Base-by-base conservation (phyloP, 228 moss, liverwort and hornwort genomes). In the Sphagnum magellanicum region DNA sequence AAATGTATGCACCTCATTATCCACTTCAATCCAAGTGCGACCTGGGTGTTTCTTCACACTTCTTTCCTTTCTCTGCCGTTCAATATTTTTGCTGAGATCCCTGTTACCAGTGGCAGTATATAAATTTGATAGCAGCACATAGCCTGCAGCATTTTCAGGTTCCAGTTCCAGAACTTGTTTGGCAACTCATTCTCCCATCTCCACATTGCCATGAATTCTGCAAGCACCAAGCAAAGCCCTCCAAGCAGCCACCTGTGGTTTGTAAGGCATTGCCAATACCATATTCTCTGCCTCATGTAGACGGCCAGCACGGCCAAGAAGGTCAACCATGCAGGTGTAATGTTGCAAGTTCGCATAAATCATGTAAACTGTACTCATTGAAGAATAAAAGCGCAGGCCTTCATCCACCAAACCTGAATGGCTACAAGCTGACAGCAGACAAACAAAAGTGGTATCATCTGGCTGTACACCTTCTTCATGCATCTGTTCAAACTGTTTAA, bases 401-500 rank as follows among this genome's bases (percentile, higher is more conserved):
- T 63, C 63, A 63, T 48, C 63, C 10, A 63, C 47, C 5, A 63
- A 47, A 32, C 63, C 63, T 16, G 46, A n/a, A 63, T 63, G 63
- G 63, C 46, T 63, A 32, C 47, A 63, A 4, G 63, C 63, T 15
- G 63, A 63, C 16, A 63, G 15, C 6, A 63, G 5, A 48, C 16
- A 7, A 48, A 68, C 16, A 48, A 52, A 59, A 48, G 68, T 68
- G 57, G 59, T 4, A 10, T 46, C 47, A 58, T 68, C 57, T 11
- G 68, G 68, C 58, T 68, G 16, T 6, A 48, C 55, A 48, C 57
- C 59, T 47, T 9, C 68, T n/a, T n/a, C 48, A 11, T 58, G 55
- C 68, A 68, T 68, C 49, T 55, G 68, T 9, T 48, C n/a, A 49
- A 68, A 68, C 6, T 55, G 32, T 68, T 8, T 48, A 59, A 57